phyloP scores from a whole-genome alignment of 2,329 filamentous ascomycete genomes.

The Diaporthe longicolla region DNA sequence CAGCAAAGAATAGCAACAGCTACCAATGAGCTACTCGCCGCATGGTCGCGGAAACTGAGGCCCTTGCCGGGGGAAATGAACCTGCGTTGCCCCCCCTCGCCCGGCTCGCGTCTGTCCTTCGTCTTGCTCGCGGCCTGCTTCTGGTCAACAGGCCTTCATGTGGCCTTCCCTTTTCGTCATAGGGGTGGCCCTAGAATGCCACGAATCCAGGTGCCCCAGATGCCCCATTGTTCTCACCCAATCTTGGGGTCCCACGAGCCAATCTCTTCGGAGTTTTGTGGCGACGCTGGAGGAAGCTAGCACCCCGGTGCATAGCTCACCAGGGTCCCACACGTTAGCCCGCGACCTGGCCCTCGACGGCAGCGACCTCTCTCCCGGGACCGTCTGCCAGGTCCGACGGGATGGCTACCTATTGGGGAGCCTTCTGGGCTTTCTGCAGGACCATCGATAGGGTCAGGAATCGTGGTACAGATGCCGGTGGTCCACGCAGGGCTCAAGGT shows the following conservation, averaged over 20 bases:
- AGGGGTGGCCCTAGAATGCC: conserved; percentile 34
- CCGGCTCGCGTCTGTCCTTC: conserved; percentile 25
- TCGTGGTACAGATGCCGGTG: conserved; percentile 8
- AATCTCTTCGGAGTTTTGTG: conserved; percentile 56
- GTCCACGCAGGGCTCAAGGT: background rate
- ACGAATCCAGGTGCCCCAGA: conserved; percentile 37
- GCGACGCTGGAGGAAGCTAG: conserved; percentile 51
- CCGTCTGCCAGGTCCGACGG: conserved; percentile 3
- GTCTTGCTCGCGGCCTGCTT: conserved; percentile 7
- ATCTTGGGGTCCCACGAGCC: conserved; percentile 59
- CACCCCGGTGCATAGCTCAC: conserved; percentile 40
- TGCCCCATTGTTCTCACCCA: conserved; percentile 48
- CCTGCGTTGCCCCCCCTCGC: conserved; percentile 2
- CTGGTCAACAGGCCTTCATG: conserved; percentile 26
- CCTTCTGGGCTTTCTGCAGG: background rate
- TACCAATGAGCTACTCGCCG: conserved; percentile 35
- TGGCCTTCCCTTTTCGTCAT: conserved; percentile 30
- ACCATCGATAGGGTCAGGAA: conserved; percentile 20
- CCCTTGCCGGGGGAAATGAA: conserved; percentile 31
- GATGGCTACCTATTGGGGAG: conserved; percentile 17
- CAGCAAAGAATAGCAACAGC: conserved; percentile 49
- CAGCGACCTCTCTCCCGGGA: background rate
- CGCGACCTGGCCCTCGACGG: conserved; percentile 19
- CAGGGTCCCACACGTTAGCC: conserved; percentile 6
- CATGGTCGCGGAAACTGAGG: conserved; percentile 33